Evolutionary conservation across 1,139 yeast species (phyloP).

Genomic region (Pneumocystis murina): DNA sequence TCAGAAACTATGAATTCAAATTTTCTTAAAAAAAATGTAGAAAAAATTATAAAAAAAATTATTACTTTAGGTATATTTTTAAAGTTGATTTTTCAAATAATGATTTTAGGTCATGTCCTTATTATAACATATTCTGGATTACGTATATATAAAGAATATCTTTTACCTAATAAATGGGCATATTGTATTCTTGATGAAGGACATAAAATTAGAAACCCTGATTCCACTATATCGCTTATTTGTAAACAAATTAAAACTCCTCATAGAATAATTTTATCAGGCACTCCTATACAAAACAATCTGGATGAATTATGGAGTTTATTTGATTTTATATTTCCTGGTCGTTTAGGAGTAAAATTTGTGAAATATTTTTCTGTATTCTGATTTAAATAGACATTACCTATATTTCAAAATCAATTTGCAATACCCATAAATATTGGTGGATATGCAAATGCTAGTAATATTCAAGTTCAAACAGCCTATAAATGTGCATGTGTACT

Average conservation of each 20-base stretch:
- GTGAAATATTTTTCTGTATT: background rate
- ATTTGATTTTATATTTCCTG: constrained; percentile 90
- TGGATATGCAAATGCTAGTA: constrained; percentile 96
- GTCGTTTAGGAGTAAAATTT: constrained; percentile 48
- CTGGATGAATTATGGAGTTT: constrained; percentile 83
- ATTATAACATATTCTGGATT: constrained; percentile 89
- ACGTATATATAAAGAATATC: constrained; percentile 52
- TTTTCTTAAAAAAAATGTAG: background rate
- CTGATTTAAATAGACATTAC: constrained; percentile 38
- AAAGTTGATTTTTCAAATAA: constrained; percentile 29
- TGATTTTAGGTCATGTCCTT: constrained; percentile 53
- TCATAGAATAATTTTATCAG: constrained; percentile 74
- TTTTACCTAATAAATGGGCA: constrained; percentile 70
- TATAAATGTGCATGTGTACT: constrained; percentile 88
- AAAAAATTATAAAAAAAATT: background rate
- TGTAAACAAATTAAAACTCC: constrained; percentile 73
- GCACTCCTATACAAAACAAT: constrained; percentile 93
- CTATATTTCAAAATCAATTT: constrained; percentile 85
- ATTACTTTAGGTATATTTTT: background rate
- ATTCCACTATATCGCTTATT: constrained; percentile 69
- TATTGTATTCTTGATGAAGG: constrained; percentile 91
- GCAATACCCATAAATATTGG: constrained; percentile 88
- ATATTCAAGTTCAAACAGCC: constrained; percentile 91
- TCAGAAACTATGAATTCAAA: constrained; percentile 29
- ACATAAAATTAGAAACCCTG: constrained; percentile 90